Conservation (phyloP, 257 asterid species). For the Dorcoceras hygrometricum region DNA sequence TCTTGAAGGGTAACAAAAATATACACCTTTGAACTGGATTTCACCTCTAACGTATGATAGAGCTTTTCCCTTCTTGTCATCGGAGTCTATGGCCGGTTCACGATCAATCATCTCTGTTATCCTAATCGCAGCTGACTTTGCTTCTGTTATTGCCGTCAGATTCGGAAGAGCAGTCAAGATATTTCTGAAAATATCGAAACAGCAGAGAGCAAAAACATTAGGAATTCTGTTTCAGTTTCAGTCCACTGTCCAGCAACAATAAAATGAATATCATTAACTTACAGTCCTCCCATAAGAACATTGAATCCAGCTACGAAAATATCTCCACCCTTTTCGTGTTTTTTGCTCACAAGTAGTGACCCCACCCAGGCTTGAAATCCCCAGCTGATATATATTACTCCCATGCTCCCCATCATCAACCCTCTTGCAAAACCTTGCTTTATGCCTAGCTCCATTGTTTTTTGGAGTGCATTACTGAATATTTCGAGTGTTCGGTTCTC, state of each 20-base stretch:
- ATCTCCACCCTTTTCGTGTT: constrained; percentile 72
- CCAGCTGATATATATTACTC: constrained; percentile 77
- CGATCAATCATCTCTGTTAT: constrained; percentile 76
- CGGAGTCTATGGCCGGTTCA: constrained; percentile 53
- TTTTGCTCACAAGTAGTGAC: constrained; percentile 64
- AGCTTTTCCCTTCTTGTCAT: constrained; percentile 78
- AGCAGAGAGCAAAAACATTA: background rate
- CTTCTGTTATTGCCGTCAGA: constrained; percentile 74
- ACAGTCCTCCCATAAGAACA: constrained; percentile 86
- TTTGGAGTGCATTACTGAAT: constrained; percentile 62
- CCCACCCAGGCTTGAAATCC: constrained; percentile 82
- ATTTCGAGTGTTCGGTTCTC: constrained; percentile 54
- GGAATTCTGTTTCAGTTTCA: too few species aligned
- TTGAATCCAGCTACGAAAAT: constrained; percentile 82
- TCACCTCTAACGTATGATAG: constrained; percentile 75
- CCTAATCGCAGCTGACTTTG: constrained; percentile 66
- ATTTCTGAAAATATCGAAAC: constrained; percentile 39
- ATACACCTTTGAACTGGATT: constrained; percentile 57
- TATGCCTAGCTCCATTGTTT: constrained; percentile 65
- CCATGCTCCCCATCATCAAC: constrained; percentile 76
- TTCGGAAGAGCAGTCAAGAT: constrained; percentile 74
- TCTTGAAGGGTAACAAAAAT: constrained; percentile 74
- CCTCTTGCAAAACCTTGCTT: constrained; percentile 83
- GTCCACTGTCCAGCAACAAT: background rate
- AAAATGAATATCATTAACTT: constrained; percentile 27